Evolutionary conservation across 2,329 filamentous ascomycete species (phyloP), one percentile per base, ranked within the genome.

Genomic region (Cadophora gregata): DNA sequence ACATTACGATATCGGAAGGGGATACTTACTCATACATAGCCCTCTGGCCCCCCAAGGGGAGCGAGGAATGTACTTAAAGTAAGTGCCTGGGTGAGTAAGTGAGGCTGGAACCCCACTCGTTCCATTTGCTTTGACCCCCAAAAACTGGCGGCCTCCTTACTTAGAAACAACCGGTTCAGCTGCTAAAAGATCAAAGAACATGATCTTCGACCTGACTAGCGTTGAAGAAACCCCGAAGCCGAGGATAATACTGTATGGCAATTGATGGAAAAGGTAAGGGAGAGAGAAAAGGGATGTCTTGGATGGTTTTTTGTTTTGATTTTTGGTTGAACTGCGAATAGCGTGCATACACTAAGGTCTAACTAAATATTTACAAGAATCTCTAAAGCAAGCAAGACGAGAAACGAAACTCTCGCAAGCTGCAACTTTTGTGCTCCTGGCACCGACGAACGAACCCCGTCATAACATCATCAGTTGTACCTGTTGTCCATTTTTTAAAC

Each of bases 331-430:
- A 53, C 31, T 53, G 50, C 50, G 48, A 27, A 27, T 27, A 51
- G 48, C 48, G 24, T 31, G 16, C 67, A 72, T 67, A 67, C 69
- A 70, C 58, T 65, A 71, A 70, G 65, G 61, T 72, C 62, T 71
- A 72, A 72, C 62, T 71, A 72, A 72, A 70, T 72, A 72, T 72
- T 53, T 72, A 72, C 71, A 72, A 66, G 64, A 69, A 72, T 38
- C 16, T 65, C 63, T 62, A 66, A 65, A 42, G 45, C 24, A 51
- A n/a, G 29, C 65, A 61, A 61, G 31, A 62, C 61, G 36, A 53
- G 45, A 56, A n/a, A 45, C 16, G 14, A 29, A 33, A 42, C 36
- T 31, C 16, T 38, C 31, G 42, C n/a, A 38, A 21, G 38, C 36
- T 38, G 31, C 45, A 48, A 58, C 24, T 65, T 55, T 59, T 50